A percentile compares a stretch with the other conserved stretches of the same genome.
These are phyloP conservation scores for Kodamaea sp. DNA, from an alignment of 1,139 yeast species.

Conservation along the genomic window DNA sequence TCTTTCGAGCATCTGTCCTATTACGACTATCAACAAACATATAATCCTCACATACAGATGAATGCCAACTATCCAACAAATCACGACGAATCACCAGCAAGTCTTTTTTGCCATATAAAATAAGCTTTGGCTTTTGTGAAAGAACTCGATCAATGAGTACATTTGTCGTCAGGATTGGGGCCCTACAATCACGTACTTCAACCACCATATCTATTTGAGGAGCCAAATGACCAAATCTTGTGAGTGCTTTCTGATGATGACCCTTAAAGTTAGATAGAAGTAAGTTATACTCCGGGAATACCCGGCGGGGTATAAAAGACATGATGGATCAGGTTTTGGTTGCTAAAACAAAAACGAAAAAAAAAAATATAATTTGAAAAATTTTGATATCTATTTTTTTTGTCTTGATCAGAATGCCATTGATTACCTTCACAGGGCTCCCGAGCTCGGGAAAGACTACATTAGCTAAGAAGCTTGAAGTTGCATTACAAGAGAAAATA, in stretches of 20 bases:
- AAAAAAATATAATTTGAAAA: not conserved
- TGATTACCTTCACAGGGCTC: slow-evolving; percentile 75
- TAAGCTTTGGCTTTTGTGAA: slow-evolving; percentile 53
- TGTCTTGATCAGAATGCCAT: slow-evolving; percentile 58
- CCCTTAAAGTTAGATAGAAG: slow-evolving; percentile 82
- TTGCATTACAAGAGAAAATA: slow-evolving; percentile 48
- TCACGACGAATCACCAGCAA: slow-evolving; percentile 30
- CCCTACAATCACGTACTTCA: slow-evolving; percentile 84
- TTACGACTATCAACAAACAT: slow-evolving; percentile 60
- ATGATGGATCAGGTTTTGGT: slow-evolving; percentile 20
- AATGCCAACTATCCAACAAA: slow-evolving; percentile 53
- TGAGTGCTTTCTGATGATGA: slow-evolving; percentile 81
- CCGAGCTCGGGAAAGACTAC: slow-evolving; percentile 85
- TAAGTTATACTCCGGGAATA: slow-evolving; percentile 68
- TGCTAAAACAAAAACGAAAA: not conserved
- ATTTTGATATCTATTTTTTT: not conserved
- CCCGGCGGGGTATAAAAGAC: slow-evolving; percentile 41
- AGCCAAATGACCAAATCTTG: slow-evolving; percentile 62
- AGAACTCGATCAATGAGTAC: slow-evolving; percentile 70
- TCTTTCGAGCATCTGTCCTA: slow-evolving; percentile 44
- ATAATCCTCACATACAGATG: slow-evolving; percentile 46
- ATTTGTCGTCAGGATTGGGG: slow-evolving; percentile 83
- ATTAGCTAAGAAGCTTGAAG: slow-evolving; percentile 57
- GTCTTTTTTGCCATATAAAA: slow-evolving; percentile 71
- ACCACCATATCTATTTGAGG: slow-evolving; percentile 79